phyloP scores from a whole-genome alignment of 2,329 filamentous ascomycete genomes.

The Gremmenia infestans region DNA sequence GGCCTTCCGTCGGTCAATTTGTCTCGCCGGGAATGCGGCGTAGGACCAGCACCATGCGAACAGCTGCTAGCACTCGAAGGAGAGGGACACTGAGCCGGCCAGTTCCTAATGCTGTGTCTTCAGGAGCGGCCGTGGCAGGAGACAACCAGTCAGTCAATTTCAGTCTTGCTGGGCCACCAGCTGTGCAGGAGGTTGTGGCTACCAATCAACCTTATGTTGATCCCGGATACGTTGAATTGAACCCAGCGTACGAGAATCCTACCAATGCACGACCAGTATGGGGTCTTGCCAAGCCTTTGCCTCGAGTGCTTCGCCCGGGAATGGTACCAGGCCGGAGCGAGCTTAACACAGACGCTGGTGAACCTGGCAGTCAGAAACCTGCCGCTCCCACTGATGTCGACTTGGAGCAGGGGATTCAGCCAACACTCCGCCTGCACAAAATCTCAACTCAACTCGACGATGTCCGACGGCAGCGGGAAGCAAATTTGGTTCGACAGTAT shows the following conservation, averaged over 20 bases:
- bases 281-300: constrained; percentile 48
- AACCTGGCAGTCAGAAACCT: constrained; percentile 24
- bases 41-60: no score
- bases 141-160: constrained; percentile 21
- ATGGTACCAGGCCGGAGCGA: constrained; percentile 45
- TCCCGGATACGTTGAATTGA: constrained; percentile 48
- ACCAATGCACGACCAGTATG: constrained; percentile 46
- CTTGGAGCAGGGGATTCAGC: constrained; percentile 39
- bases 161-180: constrained; percentile 26
- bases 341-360: constrained; percentile 32
- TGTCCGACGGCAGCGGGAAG: constrained; percentile 21
- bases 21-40: no score
- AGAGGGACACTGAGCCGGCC: no score
- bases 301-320: constrained; percentile 47
- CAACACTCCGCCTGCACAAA: constrained; percentile 20
- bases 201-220: constrained; percentile 44
- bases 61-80: no score
- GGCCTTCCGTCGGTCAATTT: neutral
- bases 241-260: constrained; percentile 50
- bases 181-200: constrained; percentile 16
- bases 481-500: constrained; percentile 10
- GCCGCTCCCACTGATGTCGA: constrained; percentile 33
- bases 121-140: no score
- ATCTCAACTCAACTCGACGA: constrained; percentile 21
- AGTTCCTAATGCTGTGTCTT: no score